Evolutionary conservation across 2,329 filamentous ascomycete species (phyloP).

Genomic region (Cadophora malorum): DNA sequence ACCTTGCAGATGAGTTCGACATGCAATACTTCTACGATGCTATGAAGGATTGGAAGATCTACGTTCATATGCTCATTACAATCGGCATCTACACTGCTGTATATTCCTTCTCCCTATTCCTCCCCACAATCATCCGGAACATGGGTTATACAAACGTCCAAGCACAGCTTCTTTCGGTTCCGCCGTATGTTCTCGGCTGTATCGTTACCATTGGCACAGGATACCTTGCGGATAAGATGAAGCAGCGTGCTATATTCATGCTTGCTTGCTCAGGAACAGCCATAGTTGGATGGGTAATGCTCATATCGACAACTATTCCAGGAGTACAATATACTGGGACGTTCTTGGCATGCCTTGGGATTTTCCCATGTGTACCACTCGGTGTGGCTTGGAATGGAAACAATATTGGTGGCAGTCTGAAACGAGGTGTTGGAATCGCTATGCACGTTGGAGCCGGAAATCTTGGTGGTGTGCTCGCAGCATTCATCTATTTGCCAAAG

Average conservation of each 20-base stretch:
- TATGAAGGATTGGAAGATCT: slow-evolving; percentile 61
- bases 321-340: slow-evolving; percentile 80
- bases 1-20: slow-evolving; percentile 69
- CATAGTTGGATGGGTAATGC: slow-evolving; percentile 78
- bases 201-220: slow-evolving; percentile 71
- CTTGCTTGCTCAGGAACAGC: slow-evolving; percentile 70
- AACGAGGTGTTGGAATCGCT: slow-evolving; percentile 85
- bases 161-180: slow-evolving; percentile 55
- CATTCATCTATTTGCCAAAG: slow-evolving; percentile 54
- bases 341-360: slow-evolving; percentile 80
- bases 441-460: slow-evolving; percentile 93
- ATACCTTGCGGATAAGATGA: slow-evolving; percentile 75
- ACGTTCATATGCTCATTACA: slow-evolving; percentile 55
- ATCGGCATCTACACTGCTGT: slow-evolving; percentile 62
- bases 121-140: slow-evolving; percentile 54
- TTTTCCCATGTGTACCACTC: slow-evolving; percentile 84
- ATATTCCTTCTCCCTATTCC: slow-evolving; percentile 51
- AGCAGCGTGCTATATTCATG: slow-evolving; percentile 72
- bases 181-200: slow-evolving; percentile 68
- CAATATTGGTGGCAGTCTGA: slow-evolving; percentile 90
- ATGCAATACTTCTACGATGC: slow-evolving; percentile 64
- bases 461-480: slow-evolving; percentile 71
- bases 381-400: slow-evolving; percentile 87
- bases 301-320: slow-evolving; percentile 68
- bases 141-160: slow-evolving; percentile 62